Percentiles rank a stretch among this genome's conserved stretches.
phyloP scores from a whole-genome alignment of 768 basidiomycete species.

The Calvatia gigantea region DNA sequence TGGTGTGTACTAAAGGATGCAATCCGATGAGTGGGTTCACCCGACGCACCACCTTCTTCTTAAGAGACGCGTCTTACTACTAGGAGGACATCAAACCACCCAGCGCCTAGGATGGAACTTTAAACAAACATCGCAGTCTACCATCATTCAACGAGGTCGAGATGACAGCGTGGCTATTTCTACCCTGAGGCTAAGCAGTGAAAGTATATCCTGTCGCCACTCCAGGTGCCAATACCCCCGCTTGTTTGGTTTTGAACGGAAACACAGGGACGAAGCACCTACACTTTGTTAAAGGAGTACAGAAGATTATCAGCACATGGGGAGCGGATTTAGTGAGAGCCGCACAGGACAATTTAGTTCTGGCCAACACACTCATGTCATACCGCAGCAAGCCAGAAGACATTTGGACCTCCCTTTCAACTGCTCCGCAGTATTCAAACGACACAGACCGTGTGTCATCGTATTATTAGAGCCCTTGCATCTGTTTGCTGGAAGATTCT shows the following conservation, averaged over 20 bases:
- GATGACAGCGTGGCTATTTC: conserved; percentile 27
- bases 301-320: conserved; percentile 14
- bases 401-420: conserved; percentile 7
- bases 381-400: background rate
- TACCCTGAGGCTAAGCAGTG: conserved; percentile 34
- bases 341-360: conserved; percentile 3
- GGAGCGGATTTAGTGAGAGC: background rate
- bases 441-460: background rate
- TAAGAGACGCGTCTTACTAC: conserved; percentile 39
- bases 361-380: background rate
- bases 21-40: too few relatives aligned
- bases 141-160: background rate
- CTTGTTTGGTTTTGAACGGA: conserved; percentile 42
- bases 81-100: conserved; percentile 37
- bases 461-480: background rate
- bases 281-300: conserved; percentile 34
- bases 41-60: background rate
- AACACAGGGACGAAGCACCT: conserved; percentile 38
- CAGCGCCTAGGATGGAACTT: too few relatives aligned
- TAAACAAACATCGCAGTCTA: conserved; percentile 12
- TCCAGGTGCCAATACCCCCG: conserved; percentile 32
- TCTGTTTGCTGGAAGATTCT: background rate
- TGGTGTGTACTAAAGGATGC: conserved; percentile 3
- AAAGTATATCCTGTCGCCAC: conserved; percentile 38
- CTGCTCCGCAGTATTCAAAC: background rate